phyloP scores from a whole-genome alignment of 2,329 filamentous ascomycete genomes.

The Diaporthe citri region DNA sequence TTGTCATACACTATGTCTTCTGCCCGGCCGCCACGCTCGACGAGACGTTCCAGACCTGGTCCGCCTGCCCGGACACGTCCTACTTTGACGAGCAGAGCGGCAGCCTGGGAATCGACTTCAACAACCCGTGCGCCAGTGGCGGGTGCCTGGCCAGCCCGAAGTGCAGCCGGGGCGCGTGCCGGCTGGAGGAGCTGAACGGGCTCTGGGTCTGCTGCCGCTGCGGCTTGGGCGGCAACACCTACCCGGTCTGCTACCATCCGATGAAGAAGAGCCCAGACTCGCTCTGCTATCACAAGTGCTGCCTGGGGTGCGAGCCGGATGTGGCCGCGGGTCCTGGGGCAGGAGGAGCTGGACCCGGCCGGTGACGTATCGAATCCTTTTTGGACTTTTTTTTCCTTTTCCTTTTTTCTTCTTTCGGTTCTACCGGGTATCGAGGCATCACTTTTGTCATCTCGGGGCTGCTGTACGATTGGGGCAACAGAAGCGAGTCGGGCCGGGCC shows the following conservation, averaged over 20 bases:
- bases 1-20: slow-evolving; percentile 58
- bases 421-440: neutral
- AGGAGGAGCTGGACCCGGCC: slow-evolving; percentile 22
- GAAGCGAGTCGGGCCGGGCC: slow-evolving; percentile 26
- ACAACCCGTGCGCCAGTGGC: slow-evolving; percentile 59
- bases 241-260: slow-evolving; percentile 59
- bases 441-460: slow-evolving; percentile 7
- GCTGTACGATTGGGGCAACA: slow-evolving; percentile 1
- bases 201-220: slow-evolving; percentile 66
- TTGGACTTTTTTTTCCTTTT: neutral
- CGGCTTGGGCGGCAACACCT: slow-evolving; percentile 58
- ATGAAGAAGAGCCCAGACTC: slow-evolving; percentile 61
- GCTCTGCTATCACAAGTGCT: slow-evolving; percentile 66
- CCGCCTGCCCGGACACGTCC: slow-evolving; percentile 47
- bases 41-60: slow-evolving; percentile 44
- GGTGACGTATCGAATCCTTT: neutral
- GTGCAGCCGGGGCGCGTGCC: slow-evolving; percentile 62
- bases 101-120: slow-evolving; percentile 49
- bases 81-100: slow-evolving; percentile 49
- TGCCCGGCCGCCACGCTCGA: slow-evolving; percentile 54
- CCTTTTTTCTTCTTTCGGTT: neutral
- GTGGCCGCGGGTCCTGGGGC: slow-evolving; percentile 3
- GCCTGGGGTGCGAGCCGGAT: slow-evolving; percentile 57
- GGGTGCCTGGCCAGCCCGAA: slow-evolving; percentile 59
- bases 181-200: slow-evolving; percentile 61